phyloP scores from a whole-genome alignment of 192 early-diverging fungal species.

The Backusella morwellensis region DNA sequence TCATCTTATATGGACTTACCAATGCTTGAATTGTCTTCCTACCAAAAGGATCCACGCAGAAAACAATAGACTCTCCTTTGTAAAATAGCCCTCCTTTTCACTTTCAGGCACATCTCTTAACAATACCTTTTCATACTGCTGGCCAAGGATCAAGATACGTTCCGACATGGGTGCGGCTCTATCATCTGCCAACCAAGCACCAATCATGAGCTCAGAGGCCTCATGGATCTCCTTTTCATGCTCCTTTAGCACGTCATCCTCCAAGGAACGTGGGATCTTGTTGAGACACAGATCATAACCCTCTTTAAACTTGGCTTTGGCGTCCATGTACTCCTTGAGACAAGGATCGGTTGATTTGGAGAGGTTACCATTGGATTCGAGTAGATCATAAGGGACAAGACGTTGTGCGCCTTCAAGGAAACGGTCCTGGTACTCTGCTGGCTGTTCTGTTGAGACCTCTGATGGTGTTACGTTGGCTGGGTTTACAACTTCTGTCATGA shows the following conservation, averaged over 20 bases:
- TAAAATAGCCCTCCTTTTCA: slow-evolving; percentile 38
- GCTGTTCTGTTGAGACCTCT: neutral
- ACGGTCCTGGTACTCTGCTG: slow-evolving; percentile 34
- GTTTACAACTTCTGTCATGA: neutral
- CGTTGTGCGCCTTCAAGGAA: slow-evolving; percentile 37
- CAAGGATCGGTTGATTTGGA: slow-evolving; percentile 47
- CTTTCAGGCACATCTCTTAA: slow-evolving; percentile 35
- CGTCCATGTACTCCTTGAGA: slow-evolving; percentile 47
- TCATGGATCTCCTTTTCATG: slow-evolving; percentile 50
- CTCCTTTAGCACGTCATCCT: slow-evolving; percentile 45
- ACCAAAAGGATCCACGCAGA: slow-evolving; percentile 54
- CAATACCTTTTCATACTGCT: slow-evolving; percentile 55
- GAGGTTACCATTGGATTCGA: slow-evolving; percentile 42
- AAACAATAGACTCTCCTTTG: slow-evolving; percentile 38
- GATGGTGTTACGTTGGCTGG: neutral
- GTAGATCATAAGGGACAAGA: slow-evolving; percentile 46
- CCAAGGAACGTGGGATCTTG: slow-evolving; percentile 45
- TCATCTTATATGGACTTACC: slow-evolving; percentile 18
- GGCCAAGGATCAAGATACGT: slow-evolving; percentile 55
- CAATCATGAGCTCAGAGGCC: slow-evolving; percentile 50
- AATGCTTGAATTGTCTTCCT: slow-evolving; percentile 57
- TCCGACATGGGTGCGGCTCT: slow-evolving; percentile 59
- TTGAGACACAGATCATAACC: slow-evolving; percentile 47
- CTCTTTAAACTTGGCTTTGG: slow-evolving; percentile 48
- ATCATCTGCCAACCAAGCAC: slow-evolving; percentile 59